These are phyloP conservation scores for Boletellus sp. DNA, from an alignment of 768 basidiomycete species.

Conservation along the genomic window DNA sequence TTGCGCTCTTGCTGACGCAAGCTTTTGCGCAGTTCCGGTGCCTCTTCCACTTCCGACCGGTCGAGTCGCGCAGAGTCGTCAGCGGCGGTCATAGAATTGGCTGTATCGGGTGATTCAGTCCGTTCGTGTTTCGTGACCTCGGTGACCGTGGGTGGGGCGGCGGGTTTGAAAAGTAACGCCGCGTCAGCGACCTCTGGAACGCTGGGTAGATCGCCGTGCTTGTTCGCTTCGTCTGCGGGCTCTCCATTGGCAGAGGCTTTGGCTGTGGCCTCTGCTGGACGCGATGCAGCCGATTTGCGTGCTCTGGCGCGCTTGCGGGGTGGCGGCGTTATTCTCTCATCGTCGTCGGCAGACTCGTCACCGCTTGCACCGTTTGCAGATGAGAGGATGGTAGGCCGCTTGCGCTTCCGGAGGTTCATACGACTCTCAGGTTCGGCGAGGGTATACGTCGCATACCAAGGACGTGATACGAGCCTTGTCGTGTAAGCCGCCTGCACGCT, in stretches of 20 bases:
- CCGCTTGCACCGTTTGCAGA: conserved; percentile 34
- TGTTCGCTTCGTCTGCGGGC: conserved; percentile 3
- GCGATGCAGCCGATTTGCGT: conserved; percentile 19
- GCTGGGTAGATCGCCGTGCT: not conserved
- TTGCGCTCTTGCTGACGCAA: conserved; percentile 29
- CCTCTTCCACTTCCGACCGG: conserved; percentile 18
- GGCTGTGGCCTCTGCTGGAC: conserved; percentile 2
- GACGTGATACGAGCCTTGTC: conserved; percentile 17
- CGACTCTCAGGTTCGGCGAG: conserved; percentile 29
- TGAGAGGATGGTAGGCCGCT: conserved; percentile 20
- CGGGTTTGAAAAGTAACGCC: conserved; percentile 20
- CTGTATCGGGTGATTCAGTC: conserved; percentile 16
- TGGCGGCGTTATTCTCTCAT: conserved; percentile 26
- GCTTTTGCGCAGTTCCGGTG: conserved; percentile 26
- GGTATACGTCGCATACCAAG: conserved; percentile 32
- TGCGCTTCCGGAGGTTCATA: conserved; percentile 34
- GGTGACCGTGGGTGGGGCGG: conserved; percentile 4
- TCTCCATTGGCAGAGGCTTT: conserved; percentile 7
- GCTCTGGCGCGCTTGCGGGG: conserved; percentile 30
- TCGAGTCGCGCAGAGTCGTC: conserved; percentile 14
- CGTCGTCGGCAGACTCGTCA: conserved; percentile 30
- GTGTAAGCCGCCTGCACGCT: conserved; percentile 31
- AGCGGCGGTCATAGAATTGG: not conserved
- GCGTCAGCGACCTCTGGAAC: not conserved
- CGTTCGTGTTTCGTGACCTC: conserved; percentile 22